These are phyloP conservation scores for Aspergillus sp. DNA, from an alignment of 2,329 filamentous ascomycete species.

Conservation along the genomic window DNA sequence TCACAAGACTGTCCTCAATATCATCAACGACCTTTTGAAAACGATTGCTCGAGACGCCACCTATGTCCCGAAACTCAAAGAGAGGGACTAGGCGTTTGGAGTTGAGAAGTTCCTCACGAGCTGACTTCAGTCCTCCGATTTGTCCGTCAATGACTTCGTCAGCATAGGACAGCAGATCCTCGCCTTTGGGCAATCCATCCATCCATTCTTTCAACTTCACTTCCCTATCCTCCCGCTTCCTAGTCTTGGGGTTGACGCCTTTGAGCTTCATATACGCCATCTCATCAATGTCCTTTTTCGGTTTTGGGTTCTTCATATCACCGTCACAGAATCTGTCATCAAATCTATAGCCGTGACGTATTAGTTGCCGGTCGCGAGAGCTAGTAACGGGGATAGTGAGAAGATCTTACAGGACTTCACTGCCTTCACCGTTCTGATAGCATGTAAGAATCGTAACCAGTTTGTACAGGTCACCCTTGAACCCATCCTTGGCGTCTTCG, in stretches of 20 bases:
- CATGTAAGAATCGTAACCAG: too few relatives aligned
- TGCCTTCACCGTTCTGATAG: too few relatives aligned
- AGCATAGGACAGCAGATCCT: background rate
- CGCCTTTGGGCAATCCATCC: background rate
- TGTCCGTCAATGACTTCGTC: background rate
- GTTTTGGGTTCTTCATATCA: background rate
- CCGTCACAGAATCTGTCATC: background rate
- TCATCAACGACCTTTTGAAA: background rate
- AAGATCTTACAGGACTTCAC: too few relatives aligned
- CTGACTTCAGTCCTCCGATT: background rate
- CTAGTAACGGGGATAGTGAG: too few relatives aligned
- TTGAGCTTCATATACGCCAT: background rate
- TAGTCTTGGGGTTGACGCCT: background rate
- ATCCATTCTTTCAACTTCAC: background rate
- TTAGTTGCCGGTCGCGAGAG: too few relatives aligned
- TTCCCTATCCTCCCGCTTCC: background rate
- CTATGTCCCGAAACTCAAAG: background rate
- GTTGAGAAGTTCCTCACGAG: background rate
- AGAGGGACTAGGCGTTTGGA: background rate
- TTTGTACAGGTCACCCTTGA: too few relatives aligned
- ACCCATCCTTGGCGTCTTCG: too few relatives aligned
- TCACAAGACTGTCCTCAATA: background rate
- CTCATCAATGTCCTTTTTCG: background rate
- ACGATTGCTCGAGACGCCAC: background rate
- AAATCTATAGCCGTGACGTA: background rate